Percentiles rank a stretch among this genome's conserved stretches.
Conservation (phyloP, 2,329 filamentous ascomycete species). For the Arachnomyces sp. region DNA sequence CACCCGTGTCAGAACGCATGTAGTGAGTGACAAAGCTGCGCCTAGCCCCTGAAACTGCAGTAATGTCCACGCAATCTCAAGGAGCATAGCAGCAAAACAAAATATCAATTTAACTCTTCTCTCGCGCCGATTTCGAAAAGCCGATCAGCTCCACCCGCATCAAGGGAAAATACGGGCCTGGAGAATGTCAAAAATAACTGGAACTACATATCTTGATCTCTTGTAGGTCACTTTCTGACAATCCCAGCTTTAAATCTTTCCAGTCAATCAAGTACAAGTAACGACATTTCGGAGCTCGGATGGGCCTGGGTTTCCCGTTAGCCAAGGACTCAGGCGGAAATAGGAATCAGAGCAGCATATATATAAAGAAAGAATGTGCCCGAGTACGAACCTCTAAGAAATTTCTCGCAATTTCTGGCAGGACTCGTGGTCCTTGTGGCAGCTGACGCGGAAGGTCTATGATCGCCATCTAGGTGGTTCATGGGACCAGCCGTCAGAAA, state of each 20-base stretch:
- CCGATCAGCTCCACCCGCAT: too few species aligned
- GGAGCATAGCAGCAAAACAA: too few species aligned
- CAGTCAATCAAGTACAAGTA: slow-evolving; percentile 15
- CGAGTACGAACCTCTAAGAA: slow-evolving; percentile 30
- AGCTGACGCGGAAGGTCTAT: slow-evolving; percentile 25
- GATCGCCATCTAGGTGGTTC: slow-evolving; percentile 26
- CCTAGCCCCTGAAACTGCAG: too few species aligned
- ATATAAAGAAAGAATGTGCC: not conserved
- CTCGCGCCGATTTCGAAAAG: too few species aligned
- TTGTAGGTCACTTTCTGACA: too few species aligned
- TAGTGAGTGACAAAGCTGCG: too few species aligned
- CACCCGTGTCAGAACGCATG: too few species aligned
- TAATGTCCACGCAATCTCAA: too few species aligned
- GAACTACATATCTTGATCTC: too few species aligned
- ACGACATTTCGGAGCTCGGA: slow-evolving; percentile 36
- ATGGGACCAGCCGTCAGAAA: slow-evolving; percentile 49
- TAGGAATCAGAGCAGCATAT: not conserved
- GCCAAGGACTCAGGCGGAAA: not conserved
- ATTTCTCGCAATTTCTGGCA: slow-evolving; percentile 28
- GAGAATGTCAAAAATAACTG: too few species aligned
- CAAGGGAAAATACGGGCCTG: too few species aligned
- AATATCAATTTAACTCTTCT: too few species aligned
- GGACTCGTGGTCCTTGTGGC: slow-evolving; percentile 23
- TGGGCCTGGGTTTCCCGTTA: slow-evolving; percentile 25
- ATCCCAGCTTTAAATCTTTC: slow-evolving; percentile 1